phyloP scores from a whole-genome alignment of 2,329 filamentous ascomycete genomes.

The Penicillium brasilianum region DNA sequence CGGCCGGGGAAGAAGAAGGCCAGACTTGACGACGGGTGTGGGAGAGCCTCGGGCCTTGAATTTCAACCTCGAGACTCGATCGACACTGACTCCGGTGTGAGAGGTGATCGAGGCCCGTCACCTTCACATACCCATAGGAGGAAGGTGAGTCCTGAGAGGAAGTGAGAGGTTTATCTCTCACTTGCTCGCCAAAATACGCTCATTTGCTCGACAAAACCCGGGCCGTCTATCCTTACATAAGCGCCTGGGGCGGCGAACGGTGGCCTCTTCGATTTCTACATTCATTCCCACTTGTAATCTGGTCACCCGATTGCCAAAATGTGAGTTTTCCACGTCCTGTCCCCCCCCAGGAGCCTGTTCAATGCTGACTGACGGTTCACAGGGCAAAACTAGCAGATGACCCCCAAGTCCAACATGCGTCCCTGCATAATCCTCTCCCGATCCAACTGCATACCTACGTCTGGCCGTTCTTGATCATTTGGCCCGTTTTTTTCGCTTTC shows the following conservation, averaged over 20 bases:
- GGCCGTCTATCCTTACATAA: slow-evolving; percentile 24
- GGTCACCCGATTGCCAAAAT: slow-evolving; percentile 42
- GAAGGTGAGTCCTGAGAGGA: no score
- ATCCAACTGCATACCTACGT: slow-evolving; percentile 83
- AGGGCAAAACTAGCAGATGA: slow-evolving; percentile 90
- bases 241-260: slow-evolving; percentile 28
- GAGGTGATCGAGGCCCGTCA: no score
- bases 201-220: neutral
- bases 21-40: no score
- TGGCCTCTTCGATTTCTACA: slow-evolving; percentile 30
- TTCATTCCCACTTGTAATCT: slow-evolving; percentile 34
- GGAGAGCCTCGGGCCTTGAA: no score
- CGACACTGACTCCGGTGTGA: no score
- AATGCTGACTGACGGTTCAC: slow-evolving; percentile 16
- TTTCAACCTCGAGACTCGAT: no score
- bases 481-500: slow-evolving; percentile 88
- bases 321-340: slow-evolving; percentile 30
- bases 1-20: no score
- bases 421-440: slow-evolving; percentile 85
- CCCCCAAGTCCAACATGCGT: slow-evolving; percentile 83
- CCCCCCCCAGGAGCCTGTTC: slow-evolving; percentile 5
- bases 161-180: no score
- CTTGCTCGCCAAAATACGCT: no score
- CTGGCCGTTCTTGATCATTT: slow-evolving; percentile 89
- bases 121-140: no score